Base-by-base conservation (phyloP, 495 filamentous ascomycete species). In the Aspergillus campestris region DNA sequence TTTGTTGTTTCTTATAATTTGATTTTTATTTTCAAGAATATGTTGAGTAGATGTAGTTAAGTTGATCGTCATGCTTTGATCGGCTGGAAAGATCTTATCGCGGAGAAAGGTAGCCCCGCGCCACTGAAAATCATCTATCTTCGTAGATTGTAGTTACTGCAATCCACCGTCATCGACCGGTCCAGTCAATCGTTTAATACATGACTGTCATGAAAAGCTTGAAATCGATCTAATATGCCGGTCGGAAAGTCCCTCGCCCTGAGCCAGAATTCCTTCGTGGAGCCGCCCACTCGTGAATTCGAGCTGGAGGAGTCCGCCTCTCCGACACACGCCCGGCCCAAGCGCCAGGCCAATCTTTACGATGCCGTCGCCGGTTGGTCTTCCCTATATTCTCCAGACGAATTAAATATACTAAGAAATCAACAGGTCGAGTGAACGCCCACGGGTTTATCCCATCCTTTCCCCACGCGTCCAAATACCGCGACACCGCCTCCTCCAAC, bases 311-410 rank as follows among this genome's bases (percentile, higher is more conserved):
- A 36, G n/a, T 18, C n/a, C 31, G 38, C 11, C 32, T 49, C 30
- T 38, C 39, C 38, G 7, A 37, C 40, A 18, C 50, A 34, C 33
- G 55, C 34, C 28, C 45, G 34, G 11, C 39, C 56, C 46, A 51
- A 59, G 37, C 61, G 72, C 40, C 53, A 60, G 29, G 70, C 73
- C 13, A 87, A 71, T 36, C 64, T 94, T 29, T 94, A 89, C 60
- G 87, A 95, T 67, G 84, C 83, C 31, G 79, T 89, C 36, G 87
- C 86, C 47, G 86, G 87, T 87, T 66, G 49, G 50, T 44, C 11
- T 31, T 18, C 12, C 29, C 18, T 27, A 8, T 47, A 30, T 34
- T 39, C 9, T 31, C 31, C 7, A 9, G 7, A 8, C 31, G 15
- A 5, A 9, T 18, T 42, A 7, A 13, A 40, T 31, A 31, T 44